Conservation (phyloP, 805 yeast species). For the Candida orba region DNA sequence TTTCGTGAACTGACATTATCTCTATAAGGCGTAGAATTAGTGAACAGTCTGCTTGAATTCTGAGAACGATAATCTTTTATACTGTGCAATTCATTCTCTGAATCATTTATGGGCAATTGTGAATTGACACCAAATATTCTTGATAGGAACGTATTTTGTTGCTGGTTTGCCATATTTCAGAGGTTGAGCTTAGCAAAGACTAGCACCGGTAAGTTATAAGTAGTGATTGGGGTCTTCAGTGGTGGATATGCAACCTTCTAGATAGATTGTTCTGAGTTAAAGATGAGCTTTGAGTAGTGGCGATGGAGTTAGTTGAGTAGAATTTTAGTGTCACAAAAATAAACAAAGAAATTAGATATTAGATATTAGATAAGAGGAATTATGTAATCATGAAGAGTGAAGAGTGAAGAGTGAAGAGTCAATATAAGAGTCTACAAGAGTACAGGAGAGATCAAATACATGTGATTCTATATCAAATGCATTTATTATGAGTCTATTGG, state of each 20-base stretch:
- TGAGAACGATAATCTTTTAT: constrained; percentile 10
- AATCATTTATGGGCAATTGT: constrained; percentile 16
- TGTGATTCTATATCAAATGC: neutral
- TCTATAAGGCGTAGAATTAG: neutral
- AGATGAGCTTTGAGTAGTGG: neutral
- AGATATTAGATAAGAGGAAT: no score
- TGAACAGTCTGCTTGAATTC: constrained; percentile 6
- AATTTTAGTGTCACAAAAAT: no score
- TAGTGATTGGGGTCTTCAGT: neutral
- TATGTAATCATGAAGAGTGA: no score
- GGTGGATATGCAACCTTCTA: neutral
- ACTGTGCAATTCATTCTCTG: constrained; percentile 19
- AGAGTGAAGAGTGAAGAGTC: no score
- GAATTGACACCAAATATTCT: constrained; percentile 50
- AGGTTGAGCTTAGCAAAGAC: neutral
- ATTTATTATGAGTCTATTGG: neutral
- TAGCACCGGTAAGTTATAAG: neutral
- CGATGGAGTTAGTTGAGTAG: neutral
- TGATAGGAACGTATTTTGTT: constrained; percentile 49
- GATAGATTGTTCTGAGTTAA: neutral
- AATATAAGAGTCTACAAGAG: no score
- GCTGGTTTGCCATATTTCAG: constrained; percentile 9
- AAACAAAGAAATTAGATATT: no score
- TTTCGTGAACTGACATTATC: neutral
- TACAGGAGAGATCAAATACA: neutral